These are phyloP conservation scores for Berkeleyomyces rouxiae DNA, from an alignment of 2,329 filamentous ascomycete genomes.

Conservation along the genomic window DNA sequence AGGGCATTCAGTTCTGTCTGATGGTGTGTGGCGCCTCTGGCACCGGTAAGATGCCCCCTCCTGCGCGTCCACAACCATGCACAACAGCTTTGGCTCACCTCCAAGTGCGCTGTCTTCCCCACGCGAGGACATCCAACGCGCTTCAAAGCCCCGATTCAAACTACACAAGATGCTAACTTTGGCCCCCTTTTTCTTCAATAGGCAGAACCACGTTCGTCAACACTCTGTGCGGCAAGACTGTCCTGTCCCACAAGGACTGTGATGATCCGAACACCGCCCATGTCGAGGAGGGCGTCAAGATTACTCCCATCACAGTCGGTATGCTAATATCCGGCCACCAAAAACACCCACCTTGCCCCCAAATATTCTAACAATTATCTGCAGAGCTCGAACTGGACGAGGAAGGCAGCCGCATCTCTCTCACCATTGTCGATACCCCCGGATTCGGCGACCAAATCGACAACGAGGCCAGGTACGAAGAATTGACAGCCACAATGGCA, in stretches of 20 bases:
- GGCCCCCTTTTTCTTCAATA: conserved; percentile 23
- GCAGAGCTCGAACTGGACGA: conserved; percentile 88
- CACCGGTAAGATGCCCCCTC: conserved; percentile 52
- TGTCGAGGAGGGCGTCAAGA: conserved; percentile 91
- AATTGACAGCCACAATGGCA: background rate
- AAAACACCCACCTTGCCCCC: background rate
- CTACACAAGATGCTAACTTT: background rate
- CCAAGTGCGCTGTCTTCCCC: background rate
- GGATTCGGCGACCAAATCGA: conserved; percentile 98
- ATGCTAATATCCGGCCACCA: conserved; percentile 16
- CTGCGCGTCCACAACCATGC: conserved; percentile 10
- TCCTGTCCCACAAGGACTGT: conserved; percentile 78
- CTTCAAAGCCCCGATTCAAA: background rate
- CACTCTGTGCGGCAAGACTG: conserved; percentile 90
- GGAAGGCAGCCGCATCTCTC: conserved; percentile 91
- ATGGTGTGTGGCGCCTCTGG: conserved; percentile 99
- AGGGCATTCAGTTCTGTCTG: conserved; percentile 99
- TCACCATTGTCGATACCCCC: conserved; percentile 96
- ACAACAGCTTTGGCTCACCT: background rate
- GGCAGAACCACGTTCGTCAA: conserved; percentile 98
- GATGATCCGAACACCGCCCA: conserved; percentile 82
- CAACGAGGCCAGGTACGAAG: conserved; percentile 78
- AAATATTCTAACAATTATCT: conserved; percentile 4
- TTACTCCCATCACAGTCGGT: conserved; percentile 97
- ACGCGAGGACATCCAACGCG: background rate